A percentile compares a stretch with the other conserved stretches of the same genome.
Evolutionary conservation across 495 filamentous ascomycete genomes (phyloP).

Genomic region (Cercophora sp.): DNA sequence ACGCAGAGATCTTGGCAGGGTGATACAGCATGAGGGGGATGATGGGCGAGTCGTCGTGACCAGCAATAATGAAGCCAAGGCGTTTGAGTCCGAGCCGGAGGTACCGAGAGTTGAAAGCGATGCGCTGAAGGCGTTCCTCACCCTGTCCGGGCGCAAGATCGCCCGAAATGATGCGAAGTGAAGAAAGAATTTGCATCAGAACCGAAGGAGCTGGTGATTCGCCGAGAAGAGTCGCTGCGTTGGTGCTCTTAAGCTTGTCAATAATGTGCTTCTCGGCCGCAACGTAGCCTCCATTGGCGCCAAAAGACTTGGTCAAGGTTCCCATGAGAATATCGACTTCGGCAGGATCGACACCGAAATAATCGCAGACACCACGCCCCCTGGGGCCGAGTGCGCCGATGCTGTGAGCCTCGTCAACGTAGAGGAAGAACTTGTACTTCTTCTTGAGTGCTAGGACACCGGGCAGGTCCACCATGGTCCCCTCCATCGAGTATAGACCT

Average conservation of each 20-base stretch:
- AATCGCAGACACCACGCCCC: conserved; percentile 94
- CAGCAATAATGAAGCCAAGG: conserved; percentile 93
- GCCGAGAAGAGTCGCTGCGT: conserved; percentile 81
- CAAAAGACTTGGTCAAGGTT: conserved; percentile 96
- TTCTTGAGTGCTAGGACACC: conserved; percentile 79
- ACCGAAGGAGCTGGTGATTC: conserved; percentile 85
- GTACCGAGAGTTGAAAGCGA: conserved; percentile 98
- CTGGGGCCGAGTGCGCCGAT: conserved; percentile 86
- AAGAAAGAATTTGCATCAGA: conserved; percentile 79
- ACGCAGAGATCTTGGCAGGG: conserved; percentile 95
- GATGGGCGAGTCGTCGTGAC: conserved; percentile 96
- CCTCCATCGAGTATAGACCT: conserved; percentile 98
- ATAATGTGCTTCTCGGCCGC: conserved; percentile 88
- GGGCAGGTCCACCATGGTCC: conserved; percentile 94
- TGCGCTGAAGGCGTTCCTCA: conserved; percentile 89
- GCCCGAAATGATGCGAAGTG: conserved; percentile 81
- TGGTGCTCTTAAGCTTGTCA: conserved; percentile 79
- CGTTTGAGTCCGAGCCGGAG: conserved; percentile 94
- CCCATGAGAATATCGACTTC: conserved; percentile 98
- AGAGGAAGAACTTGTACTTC: conserved; percentile 94
- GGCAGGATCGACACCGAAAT: conserved; percentile 81
- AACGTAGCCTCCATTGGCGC: conserved; percentile 95
- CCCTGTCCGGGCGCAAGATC: conserved; percentile 87
- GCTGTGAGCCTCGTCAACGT: conserved; percentile 95
- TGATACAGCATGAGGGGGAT: conserved; percentile 92